These are phyloP conservation scores for Neonectria hederae DNA, from an alignment of 2,329 filamentous ascomycete species.

Conservation along the genomic window DNA sequence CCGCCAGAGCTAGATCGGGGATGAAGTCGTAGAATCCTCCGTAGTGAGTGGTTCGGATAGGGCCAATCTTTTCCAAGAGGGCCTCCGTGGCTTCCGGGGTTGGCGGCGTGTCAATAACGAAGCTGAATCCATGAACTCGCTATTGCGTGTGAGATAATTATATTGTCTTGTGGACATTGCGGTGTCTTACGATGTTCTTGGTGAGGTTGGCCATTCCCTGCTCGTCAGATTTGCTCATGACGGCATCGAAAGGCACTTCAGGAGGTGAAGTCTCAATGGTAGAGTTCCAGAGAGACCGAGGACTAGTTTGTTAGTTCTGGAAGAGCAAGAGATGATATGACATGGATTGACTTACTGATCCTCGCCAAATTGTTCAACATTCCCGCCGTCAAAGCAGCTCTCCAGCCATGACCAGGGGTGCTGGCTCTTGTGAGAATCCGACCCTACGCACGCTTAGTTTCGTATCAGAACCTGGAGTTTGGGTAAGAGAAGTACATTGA, in stretches of 20 bases:
- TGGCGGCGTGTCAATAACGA: constrained; percentile 74
- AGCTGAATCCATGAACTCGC: constrained; percentile 78
- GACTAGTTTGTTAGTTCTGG: constrained; percentile 24
- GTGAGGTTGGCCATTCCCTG: constrained; percentile 69
- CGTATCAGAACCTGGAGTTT: not conserved
- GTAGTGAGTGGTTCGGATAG: constrained; percentile 92
- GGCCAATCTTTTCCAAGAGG: constrained; percentile 83
- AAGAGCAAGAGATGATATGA: not conserved
- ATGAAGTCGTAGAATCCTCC: constrained; percentile 85
- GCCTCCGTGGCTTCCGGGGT: constrained; percentile 75
- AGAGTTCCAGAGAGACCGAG: constrained; percentile 38
- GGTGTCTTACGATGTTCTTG: constrained; percentile 65
- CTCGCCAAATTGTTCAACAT: constrained; percentile 28
- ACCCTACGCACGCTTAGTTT: constrained; percentile 60
- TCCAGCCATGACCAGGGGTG: constrained; percentile 64
- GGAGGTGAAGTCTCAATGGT: constrained; percentile 60
- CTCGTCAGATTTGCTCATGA: constrained; percentile 62
- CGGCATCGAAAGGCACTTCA: constrained; percentile 65
- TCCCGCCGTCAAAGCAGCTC: constrained; percentile 32
- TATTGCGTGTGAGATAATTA: constrained; percentile 47
- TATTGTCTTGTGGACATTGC: not conserved
- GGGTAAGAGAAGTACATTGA: constrained; percentile 42
- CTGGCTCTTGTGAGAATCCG: constrained; percentile 72
- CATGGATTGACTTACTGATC: constrained; percentile 33
- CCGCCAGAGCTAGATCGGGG: constrained; percentile 85